Evolutionary conservation across 2,329 filamentous ascomycete genomes (phyloP).

Genomic region (Alternaria sp.): DNA sequence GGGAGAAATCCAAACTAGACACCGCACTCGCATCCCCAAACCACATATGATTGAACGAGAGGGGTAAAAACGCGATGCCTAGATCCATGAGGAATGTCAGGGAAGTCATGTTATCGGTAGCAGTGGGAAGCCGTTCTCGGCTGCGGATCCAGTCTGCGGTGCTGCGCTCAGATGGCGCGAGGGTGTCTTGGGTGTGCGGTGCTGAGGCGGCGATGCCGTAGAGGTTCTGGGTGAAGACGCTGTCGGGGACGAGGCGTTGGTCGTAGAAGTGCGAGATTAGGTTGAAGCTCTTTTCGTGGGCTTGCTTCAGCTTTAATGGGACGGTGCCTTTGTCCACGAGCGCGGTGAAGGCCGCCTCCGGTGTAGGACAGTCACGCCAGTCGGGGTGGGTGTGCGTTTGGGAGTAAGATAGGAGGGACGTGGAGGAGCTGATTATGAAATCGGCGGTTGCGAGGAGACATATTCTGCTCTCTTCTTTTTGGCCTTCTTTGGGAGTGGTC

Average conservation of each 20-base stretch:
- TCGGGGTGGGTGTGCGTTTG: constrained; percentile 41
- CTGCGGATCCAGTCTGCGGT: constrained; percentile 54
- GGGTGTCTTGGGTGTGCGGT: constrained; percentile 45
- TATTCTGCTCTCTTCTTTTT: constrained; percentile 45
- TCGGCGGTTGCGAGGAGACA: constrained; percentile 56
- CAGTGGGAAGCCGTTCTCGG: constrained; percentile 15
- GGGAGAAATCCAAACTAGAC: constrained; percentile 58
- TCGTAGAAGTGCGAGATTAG: constrained; percentile 45
- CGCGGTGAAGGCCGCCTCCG: neutral
- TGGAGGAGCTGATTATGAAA: constrained; percentile 54
- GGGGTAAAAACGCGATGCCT: constrained; percentile 52
- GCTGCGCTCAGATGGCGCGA: constrained; percentile 39
- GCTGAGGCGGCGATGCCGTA: constrained; percentile 47
- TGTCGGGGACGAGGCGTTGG: constrained; percentile 46
- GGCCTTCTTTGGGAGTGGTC: constrained; percentile 8
- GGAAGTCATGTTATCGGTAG: constrained; percentile 45
- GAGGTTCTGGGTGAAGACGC: constrained; percentile 55
- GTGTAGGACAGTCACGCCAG: constrained; percentile 12
- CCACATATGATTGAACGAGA: constrained; percentile 53
- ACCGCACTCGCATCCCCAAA: constrained; percentile 55
- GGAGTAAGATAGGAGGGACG: constrained; percentile 47
- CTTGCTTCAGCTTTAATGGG: constrained; percentile 18
- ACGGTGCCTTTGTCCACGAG: constrained; percentile 22
- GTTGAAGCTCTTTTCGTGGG: constrained; percentile 38
- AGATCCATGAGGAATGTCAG: constrained; percentile 56